These are phyloP conservation scores for Boletellus emodensis DNA, from an alignment of 768 basidiomycete genomes.

Conservation along the genomic window DNA sequence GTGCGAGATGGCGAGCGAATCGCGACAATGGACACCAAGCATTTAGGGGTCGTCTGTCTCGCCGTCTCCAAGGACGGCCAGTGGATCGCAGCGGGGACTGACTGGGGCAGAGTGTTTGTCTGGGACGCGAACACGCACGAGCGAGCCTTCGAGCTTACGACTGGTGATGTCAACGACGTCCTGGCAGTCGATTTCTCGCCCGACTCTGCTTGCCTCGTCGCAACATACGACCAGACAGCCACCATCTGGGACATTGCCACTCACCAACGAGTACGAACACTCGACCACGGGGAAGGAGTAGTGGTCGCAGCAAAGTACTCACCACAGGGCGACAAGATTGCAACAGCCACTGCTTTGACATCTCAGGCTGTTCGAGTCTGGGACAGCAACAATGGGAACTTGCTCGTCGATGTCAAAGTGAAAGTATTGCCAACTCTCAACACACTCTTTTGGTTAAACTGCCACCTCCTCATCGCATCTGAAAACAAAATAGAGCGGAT, in stretches of 20 bases:
- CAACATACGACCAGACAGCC: not conserved
- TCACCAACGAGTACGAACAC: not conserved
- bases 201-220: not conserved
- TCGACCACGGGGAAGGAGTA: not conserved
- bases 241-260: not conserved
- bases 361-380: too few relatives aligned
- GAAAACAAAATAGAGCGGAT: not conserved
- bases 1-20: not conserved
- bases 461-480: constrained; percentile 1
- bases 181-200: not conserved
- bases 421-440: not conserved
- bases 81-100: not conserved
- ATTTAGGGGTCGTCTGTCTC: too few relatives aligned
- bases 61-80: too few relatives aligned
- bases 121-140: too few relatives aligned
- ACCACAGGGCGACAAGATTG: not conserved
- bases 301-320: not conserved
- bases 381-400: not conserved
- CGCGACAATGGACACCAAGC: too few relatives aligned
- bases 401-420: not conserved
- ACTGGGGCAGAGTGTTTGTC: not conserved
- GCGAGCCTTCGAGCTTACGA: too few relatives aligned
- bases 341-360: too few relatives aligned
- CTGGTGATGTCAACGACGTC: too few relatives aligned
- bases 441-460: not conserved